Conservation (phyloP, 1,284 basidiomycete species). For the Cutaneotrichosporon spelunceum region DNA sequence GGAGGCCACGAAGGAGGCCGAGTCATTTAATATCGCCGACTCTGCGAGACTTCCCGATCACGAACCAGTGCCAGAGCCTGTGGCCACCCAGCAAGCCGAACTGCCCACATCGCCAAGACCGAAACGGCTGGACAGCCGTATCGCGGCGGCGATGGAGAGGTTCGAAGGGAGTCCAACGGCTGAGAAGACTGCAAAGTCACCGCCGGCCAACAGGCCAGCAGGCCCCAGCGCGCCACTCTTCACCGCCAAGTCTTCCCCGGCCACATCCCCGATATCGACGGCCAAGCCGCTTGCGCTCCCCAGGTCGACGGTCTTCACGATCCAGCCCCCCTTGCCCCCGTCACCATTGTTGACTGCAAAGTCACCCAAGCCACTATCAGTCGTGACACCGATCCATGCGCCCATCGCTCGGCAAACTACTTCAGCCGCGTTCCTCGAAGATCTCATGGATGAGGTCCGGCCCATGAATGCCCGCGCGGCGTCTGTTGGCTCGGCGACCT, state of each 20-base stretch:
- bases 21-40: background rate
- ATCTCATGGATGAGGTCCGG: no score
- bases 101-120: background rate
- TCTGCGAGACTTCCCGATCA: background rate
- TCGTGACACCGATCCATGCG: background rate
- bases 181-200: background rate
- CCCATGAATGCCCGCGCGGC: background rate
- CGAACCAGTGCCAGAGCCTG: background rate
- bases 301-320: no score
- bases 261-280: background rate
- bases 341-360: background rate
- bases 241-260: background rate
- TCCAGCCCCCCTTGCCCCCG: no score
- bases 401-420: slow-evolving; percentile 1
- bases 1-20: background rate
- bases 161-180: background rate
- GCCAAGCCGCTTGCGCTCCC: background rate
- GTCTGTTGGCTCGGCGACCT: background rate
- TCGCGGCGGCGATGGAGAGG: background rate
- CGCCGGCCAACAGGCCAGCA: background rate
- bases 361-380: background rate
- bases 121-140: background rate
- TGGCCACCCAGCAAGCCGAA: background rate
- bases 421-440: background rate
- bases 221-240: background rate